phyloP scores from a whole-genome alignment of 2,329 filamentous ascomycete species.

The Microdochium bolleyi region DNA sequence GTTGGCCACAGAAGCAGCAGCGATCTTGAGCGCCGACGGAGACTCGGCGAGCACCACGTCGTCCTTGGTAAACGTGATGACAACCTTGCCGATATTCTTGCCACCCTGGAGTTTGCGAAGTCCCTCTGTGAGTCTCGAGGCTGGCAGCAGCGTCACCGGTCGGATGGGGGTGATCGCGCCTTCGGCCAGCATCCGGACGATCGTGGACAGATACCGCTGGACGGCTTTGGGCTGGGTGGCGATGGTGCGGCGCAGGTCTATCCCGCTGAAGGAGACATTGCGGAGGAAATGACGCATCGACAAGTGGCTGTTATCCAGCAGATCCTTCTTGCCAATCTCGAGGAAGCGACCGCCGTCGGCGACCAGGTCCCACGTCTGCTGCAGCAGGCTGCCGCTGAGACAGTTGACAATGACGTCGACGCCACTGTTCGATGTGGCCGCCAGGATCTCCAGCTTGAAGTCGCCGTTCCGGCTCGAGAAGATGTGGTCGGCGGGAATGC shows the following conservation, averaged over 20 bases:
- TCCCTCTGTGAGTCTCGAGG: conserved; percentile 14
- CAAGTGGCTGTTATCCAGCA: conserved; percentile 22
- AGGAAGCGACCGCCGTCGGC: conserved; percentile 25
- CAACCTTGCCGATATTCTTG: conserved; percentile 32
- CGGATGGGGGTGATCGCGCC: conserved; percentile 7
- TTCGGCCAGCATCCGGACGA: not conserved
- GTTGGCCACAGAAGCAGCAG: conserved; percentile 2
- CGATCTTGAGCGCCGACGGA: not conserved
- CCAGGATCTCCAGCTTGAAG: too few species aligned
- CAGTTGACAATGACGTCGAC: conserved; percentile 25
- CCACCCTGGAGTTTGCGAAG: conserved; percentile 30
- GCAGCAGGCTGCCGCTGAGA: conserved; percentile 19
- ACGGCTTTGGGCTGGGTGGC: conserved; percentile 7
- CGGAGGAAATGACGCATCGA: conserved; percentile 28
- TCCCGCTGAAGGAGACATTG: conserved; percentile 13
- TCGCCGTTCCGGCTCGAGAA: conserved; percentile 19
- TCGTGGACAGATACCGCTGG: too few species aligned
- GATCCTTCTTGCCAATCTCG: conserved; percentile 26
- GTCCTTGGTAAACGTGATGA: conserved; percentile 16
- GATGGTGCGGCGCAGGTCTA: conserved; percentile 11
- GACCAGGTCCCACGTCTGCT: conserved; percentile 24
- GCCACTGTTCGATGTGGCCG: conserved; percentile 17
- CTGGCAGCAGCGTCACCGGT: conserved; percentile 8
- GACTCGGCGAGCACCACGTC: not conserved
- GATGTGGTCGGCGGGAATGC: conserved; percentile 21